Evolutionary conservation across 768 basidiomycete genomes (phyloP).

Genomic region (Amanita molliuscula): DNA sequence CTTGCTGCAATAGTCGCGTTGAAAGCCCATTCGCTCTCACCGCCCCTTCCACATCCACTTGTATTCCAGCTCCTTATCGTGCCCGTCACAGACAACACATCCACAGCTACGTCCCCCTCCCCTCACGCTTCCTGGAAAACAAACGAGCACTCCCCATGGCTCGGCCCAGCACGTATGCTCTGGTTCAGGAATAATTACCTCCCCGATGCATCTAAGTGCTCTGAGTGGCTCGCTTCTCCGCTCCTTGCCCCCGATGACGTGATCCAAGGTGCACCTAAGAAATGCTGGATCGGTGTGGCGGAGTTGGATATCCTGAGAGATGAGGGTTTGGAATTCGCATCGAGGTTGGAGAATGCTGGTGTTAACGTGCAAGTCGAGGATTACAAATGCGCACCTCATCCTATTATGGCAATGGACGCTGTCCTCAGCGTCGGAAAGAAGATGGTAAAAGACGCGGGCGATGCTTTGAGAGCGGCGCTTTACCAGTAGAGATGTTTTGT

Average conservation of each 20-base stretch:
- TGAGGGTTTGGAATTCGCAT: conserved; percentile 55
- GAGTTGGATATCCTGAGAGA: conserved; percentile 59
- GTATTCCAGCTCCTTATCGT: conserved; percentile 58
- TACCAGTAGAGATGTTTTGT: background rate
- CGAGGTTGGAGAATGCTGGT: conserved; percentile 42
- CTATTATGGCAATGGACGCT: conserved; percentile 70
- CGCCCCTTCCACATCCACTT: conserved; percentile 35
- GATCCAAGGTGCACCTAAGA: conserved; percentile 36
- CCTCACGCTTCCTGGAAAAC: conserved; percentile 36
- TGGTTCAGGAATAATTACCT: conserved; percentile 70
- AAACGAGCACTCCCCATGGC: conserved; percentile 48
- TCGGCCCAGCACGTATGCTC: conserved; percentile 52
- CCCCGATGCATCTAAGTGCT: conserved; percentile 47
- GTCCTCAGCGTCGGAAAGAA: conserved; percentile 18
- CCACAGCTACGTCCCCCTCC: conserved; percentile 16
- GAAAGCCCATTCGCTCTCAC: conserved; percentile 40
- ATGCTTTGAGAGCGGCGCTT: conserved; percentile 18
- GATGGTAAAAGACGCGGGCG: conserved; percentile 22
- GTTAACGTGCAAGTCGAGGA: conserved; percentile 42
- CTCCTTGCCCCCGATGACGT: conserved; percentile 53
- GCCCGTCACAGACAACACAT: conserved; percentile 65
- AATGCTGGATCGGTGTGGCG: conserved; percentile 44
- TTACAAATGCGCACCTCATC: conserved; percentile 61
- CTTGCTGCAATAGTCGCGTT: conserved; percentile 56
- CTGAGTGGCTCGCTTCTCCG: conserved; percentile 62